phyloP scores from a whole-genome alignment of 345 rosid genomes.

The Boechera stricta region DNA sequence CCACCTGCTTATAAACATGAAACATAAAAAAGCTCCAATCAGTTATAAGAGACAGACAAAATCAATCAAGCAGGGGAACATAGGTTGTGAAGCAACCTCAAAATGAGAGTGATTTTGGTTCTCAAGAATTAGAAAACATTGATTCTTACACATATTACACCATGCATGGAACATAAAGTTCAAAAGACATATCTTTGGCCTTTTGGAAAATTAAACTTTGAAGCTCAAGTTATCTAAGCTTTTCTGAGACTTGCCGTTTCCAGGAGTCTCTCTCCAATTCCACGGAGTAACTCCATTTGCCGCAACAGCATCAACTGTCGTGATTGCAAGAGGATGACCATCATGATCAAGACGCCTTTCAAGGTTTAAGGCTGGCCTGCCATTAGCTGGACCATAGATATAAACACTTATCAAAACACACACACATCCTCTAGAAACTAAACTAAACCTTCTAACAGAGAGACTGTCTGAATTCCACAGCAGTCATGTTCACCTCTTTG shows the following conservation, averaged over 20 bases:
- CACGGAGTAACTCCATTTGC: constrained; percentile 95
- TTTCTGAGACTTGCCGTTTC: constrained; percentile 62
- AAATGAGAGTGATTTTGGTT: constrained; percentile 16
- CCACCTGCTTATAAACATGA: constrained; percentile 52
- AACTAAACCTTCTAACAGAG: constrained; percentile 26
- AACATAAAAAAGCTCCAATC: constrained; percentile 1
- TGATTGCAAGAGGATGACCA: constrained; percentile 92
- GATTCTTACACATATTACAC: constrained; percentile 28
- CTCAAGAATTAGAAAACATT: constrained; percentile 2
- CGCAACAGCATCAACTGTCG: constrained; percentile 83
- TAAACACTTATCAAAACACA: constrained; percentile 22
- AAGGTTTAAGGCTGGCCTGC: constrained; percentile 85
- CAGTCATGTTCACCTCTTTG: constrained; percentile 15
- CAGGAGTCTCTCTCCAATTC: constrained; percentile 98
- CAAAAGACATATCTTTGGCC: constrained; percentile 13
- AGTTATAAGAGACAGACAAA: background rate
- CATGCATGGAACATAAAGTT: constrained; percentile 27
- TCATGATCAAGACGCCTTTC: constrained; percentile 96
- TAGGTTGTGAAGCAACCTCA: constrained; percentile 17
- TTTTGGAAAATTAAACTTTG: constrained; percentile 12
- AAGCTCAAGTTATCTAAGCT: constrained; percentile 18
- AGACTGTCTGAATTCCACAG: constrained; percentile 1
- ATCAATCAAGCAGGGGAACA: background rate
- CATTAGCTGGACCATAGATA: constrained; percentile 64
- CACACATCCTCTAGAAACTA: constrained; percentile 19